A percentile compares a stretch with the other conserved stretches of the same genome.
phyloP scores from a whole-genome alignment of 2,329 filamentous ascomycete species.

The Diplodia scrobiculata region DNA sequence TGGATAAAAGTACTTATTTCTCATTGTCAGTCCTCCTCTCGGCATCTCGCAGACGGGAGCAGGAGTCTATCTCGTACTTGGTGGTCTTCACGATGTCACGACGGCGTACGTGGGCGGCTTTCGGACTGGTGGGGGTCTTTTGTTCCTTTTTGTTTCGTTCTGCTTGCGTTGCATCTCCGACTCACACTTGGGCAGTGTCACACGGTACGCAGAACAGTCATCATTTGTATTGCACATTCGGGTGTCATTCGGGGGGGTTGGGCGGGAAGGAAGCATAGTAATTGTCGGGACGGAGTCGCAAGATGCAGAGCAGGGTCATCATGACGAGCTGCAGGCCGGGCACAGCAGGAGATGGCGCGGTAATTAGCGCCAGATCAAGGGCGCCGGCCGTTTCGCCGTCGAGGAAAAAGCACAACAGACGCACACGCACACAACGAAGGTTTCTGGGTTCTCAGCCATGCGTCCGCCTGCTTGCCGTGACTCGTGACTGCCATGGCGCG shows the following conservation, averaged over 20 bases:
- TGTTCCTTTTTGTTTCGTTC: not conserved
- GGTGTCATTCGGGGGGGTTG: slow-evolving; percentile 7
- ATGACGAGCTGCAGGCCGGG: slow-evolving; percentile 11
- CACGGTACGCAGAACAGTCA: slow-evolving; percentile 4
- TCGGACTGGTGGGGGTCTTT: slow-evolving; percentile 4
- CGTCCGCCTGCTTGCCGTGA: not conserved
- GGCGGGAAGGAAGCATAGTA: slow-evolving; percentile 8
- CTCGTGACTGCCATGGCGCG: not conserved
- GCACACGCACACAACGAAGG: slow-evolving; percentile 13
- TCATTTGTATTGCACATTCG: slow-evolving; percentile 3
- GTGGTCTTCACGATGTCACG: slow-evolving; percentile 28
- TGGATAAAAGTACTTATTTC: slow-evolving; percentile 28
- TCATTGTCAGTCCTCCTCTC: slow-evolving; percentile 16
- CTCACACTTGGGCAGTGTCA: not conserved
- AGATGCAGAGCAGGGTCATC: not conserved
- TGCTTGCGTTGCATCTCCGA: slow-evolving; percentile 5
- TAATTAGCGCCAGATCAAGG: slow-evolving; percentile 25
- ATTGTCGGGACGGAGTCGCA: slow-evolving; percentile 11
- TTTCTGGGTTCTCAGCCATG: slow-evolving; percentile 17
- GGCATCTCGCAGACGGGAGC: slow-evolving; percentile 1
- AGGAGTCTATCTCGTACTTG: slow-evolving; percentile 26
- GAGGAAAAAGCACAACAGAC: slow-evolving; percentile 20
- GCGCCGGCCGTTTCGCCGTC: not conserved
- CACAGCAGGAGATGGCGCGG: slow-evolving; percentile 17
- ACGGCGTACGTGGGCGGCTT: slow-evolving; percentile 26